Evolutionary conservation across 495 filamentous ascomycete genomes (phyloP), one percentile per base, ranked within the genome.

Genomic region (Penicillium malachiteum): DNA sequence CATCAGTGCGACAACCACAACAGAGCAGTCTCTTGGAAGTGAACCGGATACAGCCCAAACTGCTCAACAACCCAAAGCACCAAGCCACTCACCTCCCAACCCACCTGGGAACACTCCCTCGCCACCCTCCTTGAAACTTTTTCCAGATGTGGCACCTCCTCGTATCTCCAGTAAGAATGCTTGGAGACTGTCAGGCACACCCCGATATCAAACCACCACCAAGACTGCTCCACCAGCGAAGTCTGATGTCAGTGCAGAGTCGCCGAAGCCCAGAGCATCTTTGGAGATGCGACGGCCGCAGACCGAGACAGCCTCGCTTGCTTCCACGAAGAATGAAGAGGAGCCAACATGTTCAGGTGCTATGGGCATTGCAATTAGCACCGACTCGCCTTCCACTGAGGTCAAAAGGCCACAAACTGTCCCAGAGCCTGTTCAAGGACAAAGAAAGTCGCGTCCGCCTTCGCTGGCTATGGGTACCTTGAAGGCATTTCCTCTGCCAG

Each of bases 401-500:
- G 33, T 17, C 3, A 55, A 26, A 30, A 54, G 52, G 10, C n/a
- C 57, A 6, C 34, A 54, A 18, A 53, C 39, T 18, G 44, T 21
- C 16, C 2, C 21, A 26, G 21, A 26, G 2, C 8, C 55, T 52
- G 50, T 10, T 3, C 49, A 58, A 17, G 42, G 32, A 11, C 61
- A 62, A 54, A 49, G 12, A 34, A 57, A 46, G 14, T 34, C 59
- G 42, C 68, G 67, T 26, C 63, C 66, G 6, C 39, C 59, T 2
- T 70, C 73, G 0, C 46, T 71, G 26, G 62, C 69, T 0, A 56
- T 70, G 57, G 63, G 64, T 18, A 60, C 71, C 0, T 63, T 77
- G 14, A 55, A 72, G 33, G 68, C 70, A 14, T 77, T 76, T 34
- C 73, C 73, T 50, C 63, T 75, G 4, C 73, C 73, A 7, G 72